Conservation (phyloP, 768 basidiomycete species). For the Jaapia argillacea region DNA sequence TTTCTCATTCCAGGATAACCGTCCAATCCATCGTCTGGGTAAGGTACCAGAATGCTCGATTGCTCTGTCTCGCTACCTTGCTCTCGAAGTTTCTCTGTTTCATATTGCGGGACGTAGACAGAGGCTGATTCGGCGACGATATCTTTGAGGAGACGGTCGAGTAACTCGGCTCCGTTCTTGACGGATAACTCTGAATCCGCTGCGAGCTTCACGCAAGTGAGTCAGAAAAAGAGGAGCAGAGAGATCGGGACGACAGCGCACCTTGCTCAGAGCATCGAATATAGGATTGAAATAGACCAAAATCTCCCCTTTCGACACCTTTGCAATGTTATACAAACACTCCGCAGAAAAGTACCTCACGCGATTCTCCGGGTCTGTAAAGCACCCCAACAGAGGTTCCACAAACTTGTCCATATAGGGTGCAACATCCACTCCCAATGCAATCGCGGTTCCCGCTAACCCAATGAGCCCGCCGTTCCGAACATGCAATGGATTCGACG, state of each 20-base stretch:
- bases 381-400: conserved; percentile 80
- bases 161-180: conserved; percentile 94
- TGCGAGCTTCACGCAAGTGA: conserved; percentile 53
- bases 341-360: conserved; percentile 98
- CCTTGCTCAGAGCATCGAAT: conserved; percentile 96
- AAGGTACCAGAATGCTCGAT: conserved; percentile 52
- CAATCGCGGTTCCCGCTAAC: conserved; percentile 94
- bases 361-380: conserved; percentile 88
- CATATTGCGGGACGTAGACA: conserved; percentile 85
- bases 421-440: conserved; percentile 85
- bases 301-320: conserved; percentile 95
- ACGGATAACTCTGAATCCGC: conserved; percentile 94
- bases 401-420: conserved; percentile 94
- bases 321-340: conserved; percentile 95
- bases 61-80: conserved; percentile 33
- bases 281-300: conserved; percentile 97
- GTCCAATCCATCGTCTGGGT: conserved; percentile 41
- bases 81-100: conserved; percentile 56
- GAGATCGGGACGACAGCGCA: conserved; percentile 22
- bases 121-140: conserved; percentile 96
- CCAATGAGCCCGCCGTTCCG: conserved; percentile 95
- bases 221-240: conserved; percentile 1
- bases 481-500: conserved; percentile 75
- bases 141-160: conserved; percentile 95
- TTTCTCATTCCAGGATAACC: conserved; percentile 39